A percentile compares a stretch with the other conserved stretches of the same genome.
Conservation (phyloP, 2,329 filamentous ascomycete genomes). For the Phaeoacremonium minimum region DNA sequence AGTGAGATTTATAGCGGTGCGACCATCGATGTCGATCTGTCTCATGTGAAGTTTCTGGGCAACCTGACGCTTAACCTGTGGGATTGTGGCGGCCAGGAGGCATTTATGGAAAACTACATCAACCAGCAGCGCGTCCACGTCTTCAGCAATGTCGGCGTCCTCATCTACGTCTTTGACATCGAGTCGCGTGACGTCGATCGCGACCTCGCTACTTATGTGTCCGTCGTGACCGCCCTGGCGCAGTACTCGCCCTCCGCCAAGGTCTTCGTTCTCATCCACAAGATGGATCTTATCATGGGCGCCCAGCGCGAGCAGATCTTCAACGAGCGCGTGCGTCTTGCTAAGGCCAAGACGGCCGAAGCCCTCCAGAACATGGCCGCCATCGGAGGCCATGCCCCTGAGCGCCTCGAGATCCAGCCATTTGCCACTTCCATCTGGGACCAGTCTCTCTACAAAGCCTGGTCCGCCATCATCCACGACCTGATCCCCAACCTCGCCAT, state of each 20-base stretch:
- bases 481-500: slow-evolving; percentile 88
- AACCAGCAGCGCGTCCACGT: slow-evolving; percentile 93
- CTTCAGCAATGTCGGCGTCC: slow-evolving; percentile 91
- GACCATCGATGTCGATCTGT: slow-evolving; percentile 97
- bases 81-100: slow-evolving; percentile 98
- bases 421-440: slow-evolving; percentile 99
- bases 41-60: slow-evolving; percentile 97
- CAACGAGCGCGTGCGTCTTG: slow-evolving; percentile 73
- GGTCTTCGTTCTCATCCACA: slow-evolving; percentile 95
- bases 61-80: slow-evolving; percentile 96
- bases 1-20: slow-evolving; percentile 60
- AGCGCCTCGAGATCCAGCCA: slow-evolving; percentile 67
- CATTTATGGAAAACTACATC: slow-evolving; percentile 98
- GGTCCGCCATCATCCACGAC: slow-evolving; percentile 97
- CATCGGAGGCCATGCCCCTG: slow-evolving; percentile 15
- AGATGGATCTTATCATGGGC: slow-evolving; percentile 92
- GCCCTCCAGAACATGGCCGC: slow-evolving; percentile 35
- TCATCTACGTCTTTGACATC: slow-evolving; percentile 99
- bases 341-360: slow-evolving; percentile 67
- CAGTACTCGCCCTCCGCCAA: slow-evolving; percentile 79
- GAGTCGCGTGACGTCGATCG: slow-evolving; percentile 92
- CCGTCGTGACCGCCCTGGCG: slow-evolving; percentile 81
- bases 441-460: slow-evolving; percentile 95
- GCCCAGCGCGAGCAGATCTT: slow-evolving; percentile 77
- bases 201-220: slow-evolving; percentile 87